Evolutionary conservation across 2,329 filamentous ascomycete species (phyloP), one percentile per base, ranked within the genome.

Genomic region (Chrysosporium keratinophilum): DNA sequence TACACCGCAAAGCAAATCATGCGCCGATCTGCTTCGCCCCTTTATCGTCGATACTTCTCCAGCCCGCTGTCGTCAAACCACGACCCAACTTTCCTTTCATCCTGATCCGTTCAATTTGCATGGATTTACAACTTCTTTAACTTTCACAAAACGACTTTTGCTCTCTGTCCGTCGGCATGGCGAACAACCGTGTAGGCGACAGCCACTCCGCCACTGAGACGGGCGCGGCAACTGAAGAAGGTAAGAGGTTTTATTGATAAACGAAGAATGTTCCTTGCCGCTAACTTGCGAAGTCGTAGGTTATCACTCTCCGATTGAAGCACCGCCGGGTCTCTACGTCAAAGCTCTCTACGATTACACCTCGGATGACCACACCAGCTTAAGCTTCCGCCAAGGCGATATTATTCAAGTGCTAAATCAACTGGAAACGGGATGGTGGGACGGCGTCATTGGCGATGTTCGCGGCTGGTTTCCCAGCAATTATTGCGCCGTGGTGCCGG

Each of bases 401-500:
- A 83, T 97, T 61, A 98, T 98, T 64, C 91, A 97, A 73, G 93
- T 98, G 63, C 91, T 98, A 64, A 98, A 93, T 51, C 91, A 96
- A 73, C 78, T 97, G 54, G 93, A 98, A 71, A 97, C 90, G 65
- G 93, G 93, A 54, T 98, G 93, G 93, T 98, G 93, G 93, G 93
- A 98, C 73, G 93, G 93, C 47, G 88, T 98, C 54, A 95, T 98
- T 68, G 93, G 96, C 65, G 88, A 90, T 56, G 87, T 95, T 62
- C 84, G 93, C 67, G 93, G 93, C 68, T 98, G 93, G 93, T 98
- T 98, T 69, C 93, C 93, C 37, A 97, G 91, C 77, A 98, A 98
- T 71, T 98, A 98, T 74, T 97, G 93, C 74, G 84, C 88, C 60
- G 82, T 93, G 59, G 85, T 97, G 63, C 80, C 82, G 56, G 83